These are phyloP conservation scores for Aureococcus anophagefferens DNA, from an alignment of 108 stramenopile species.

Conservation along the genomic window DNA sequence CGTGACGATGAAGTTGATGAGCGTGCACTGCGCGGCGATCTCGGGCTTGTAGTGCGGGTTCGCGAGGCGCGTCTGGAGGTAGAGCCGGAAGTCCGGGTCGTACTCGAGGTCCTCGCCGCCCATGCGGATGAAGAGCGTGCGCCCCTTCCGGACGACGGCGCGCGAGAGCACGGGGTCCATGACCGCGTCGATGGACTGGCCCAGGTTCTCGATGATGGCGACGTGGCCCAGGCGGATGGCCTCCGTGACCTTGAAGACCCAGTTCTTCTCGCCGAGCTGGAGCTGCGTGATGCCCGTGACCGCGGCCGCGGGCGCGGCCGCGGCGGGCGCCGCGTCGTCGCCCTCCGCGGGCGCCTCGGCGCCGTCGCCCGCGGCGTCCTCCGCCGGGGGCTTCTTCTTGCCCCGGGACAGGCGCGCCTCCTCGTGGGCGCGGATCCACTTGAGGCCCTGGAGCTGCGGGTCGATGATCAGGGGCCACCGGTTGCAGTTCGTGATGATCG, in stretches of 20 bases:
- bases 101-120: constrained; percentile 48
- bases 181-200: constrained; percentile 33
- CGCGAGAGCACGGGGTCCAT: constrained; percentile 29
- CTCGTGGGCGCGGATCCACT: constrained; percentile 42
- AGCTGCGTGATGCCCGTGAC: constrained; percentile 5
- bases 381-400: background rate
- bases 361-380: too few species aligned
- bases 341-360: too few species aligned
- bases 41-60: constrained; percentile 59
- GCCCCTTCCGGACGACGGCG: constrained; percentile 25
- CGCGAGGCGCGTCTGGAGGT: constrained; percentile 46
- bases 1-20: constrained; percentile 46
- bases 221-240: constrained; percentile 23
- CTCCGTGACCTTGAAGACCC: constrained; percentile 14
- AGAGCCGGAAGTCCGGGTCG: constrained; percentile 41
- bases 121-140: constrained; percentile 27
- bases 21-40: constrained; percentile 38
- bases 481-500: constrained; percentile 36
- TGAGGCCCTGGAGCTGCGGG: constrained; percentile 53
- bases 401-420: constrained; percentile 6
- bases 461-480: constrained; percentile 56
- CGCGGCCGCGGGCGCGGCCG: too few species aligned
- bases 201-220: constrained; percentile 48
- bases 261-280: constrained; percentile 10
- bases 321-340: background rate